Evolutionary conservation across 2,329 filamentous ascomycete genomes (phyloP).

Genomic region (Hymenoscyphus salicellus): DNA sequence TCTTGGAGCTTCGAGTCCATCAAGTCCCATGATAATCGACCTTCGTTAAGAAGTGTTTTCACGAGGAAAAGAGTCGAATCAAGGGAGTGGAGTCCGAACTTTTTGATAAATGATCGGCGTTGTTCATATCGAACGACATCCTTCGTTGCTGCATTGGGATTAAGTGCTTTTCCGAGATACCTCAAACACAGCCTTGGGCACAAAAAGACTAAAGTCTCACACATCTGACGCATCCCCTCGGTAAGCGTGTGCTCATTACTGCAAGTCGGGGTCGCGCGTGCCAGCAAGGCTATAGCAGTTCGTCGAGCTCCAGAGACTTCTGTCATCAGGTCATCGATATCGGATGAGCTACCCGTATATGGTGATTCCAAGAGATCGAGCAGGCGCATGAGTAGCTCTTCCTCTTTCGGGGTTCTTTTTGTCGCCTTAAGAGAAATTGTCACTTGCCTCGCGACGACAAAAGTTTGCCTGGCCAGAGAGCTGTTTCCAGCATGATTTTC

Average conservation of each 20-base stretch:
- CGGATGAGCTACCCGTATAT: slow-evolving; percentile 55
- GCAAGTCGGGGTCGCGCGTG: slow-evolving; percentile 20
- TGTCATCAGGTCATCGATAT: slow-evolving; percentile 59
- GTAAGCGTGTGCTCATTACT: slow-evolving; percentile 10
- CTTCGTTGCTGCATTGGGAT: slow-evolving; percentile 51
- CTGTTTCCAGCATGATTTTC: slow-evolving; percentile 23
- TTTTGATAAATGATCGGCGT: slow-evolving; percentile 46
- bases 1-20: slow-evolving; percentile 58
- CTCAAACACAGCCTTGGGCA: slow-evolving; percentile 59
- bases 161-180: slow-evolving; percentile 59
- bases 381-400: slow-evolving; percentile 47
- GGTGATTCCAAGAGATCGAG: slow-evolving; percentile 55
- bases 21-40: slow-evolving; percentile 50
- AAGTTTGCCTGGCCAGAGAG: slow-evolving; percentile 41
- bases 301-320: slow-evolving; percentile 56
- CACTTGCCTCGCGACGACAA: slow-evolving; percentile 53
- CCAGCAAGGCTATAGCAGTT: slow-evolving; percentile 50
- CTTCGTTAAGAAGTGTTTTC: slow-evolving; percentile 51
- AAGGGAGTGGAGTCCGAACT: slow-evolving; percentile 54
- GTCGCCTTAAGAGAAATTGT: slow-evolving; percentile 51
- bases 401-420: slow-evolving; percentile 39
- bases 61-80: slow-evolving; percentile 58
- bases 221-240: slow-evolving; percentile 37
- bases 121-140: slow-evolving; percentile 61
- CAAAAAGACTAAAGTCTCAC: slow-evolving; percentile 56